Evolutionary conservation across 352 stramenopile species (phyloP).

Genomic region (Phytopythium kandeliae): DNA sequence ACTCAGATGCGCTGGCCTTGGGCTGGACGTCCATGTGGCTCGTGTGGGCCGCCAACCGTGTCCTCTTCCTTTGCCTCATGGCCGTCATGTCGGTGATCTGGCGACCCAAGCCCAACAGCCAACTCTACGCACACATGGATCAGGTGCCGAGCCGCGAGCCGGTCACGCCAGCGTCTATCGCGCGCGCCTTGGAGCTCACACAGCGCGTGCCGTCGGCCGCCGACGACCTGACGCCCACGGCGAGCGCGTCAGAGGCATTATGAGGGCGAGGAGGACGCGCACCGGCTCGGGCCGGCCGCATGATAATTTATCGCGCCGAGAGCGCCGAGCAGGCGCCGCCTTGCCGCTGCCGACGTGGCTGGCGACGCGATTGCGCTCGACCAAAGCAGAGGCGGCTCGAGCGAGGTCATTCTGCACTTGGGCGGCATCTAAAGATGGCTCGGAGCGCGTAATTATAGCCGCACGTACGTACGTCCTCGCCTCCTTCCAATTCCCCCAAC

Average conservation of each 20-base stretch:
- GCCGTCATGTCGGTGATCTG: conserved; percentile 68
- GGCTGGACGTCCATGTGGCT: conserved; percentile 74
- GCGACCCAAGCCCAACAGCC: conserved; percentile 56
- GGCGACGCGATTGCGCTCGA: too few relatives aligned
- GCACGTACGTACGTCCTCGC: too few relatives aligned
- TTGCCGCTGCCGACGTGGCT: too few relatives aligned
- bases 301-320: not conserved
- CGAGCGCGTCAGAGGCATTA: not conserved
- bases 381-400: too few relatives aligned
- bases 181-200: conserved; percentile 47
- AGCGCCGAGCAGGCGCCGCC: too few relatives aligned
- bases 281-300: too few relatives aligned
- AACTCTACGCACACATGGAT: conserved; percentile 74
- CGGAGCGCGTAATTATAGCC: not conserved
- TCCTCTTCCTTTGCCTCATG: conserved; percentile 67
- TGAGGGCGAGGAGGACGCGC: too few relatives aligned
- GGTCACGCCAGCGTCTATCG: conserved; percentile 33
- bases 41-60: conserved; percentile 67
- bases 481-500: too few relatives aligned
- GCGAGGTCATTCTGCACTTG: too few relatives aligned
- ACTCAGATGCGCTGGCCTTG: conserved; percentile 53
- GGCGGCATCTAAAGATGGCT: too few relatives aligned
- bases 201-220: conserved; percentile 46
- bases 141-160: conserved; percentile 71
- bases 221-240: conserved; percentile 24